Base-by-base conservation (phyloP, 1,284 basidiomycete species). In the Microstroma glucosiphilum region DNA sequence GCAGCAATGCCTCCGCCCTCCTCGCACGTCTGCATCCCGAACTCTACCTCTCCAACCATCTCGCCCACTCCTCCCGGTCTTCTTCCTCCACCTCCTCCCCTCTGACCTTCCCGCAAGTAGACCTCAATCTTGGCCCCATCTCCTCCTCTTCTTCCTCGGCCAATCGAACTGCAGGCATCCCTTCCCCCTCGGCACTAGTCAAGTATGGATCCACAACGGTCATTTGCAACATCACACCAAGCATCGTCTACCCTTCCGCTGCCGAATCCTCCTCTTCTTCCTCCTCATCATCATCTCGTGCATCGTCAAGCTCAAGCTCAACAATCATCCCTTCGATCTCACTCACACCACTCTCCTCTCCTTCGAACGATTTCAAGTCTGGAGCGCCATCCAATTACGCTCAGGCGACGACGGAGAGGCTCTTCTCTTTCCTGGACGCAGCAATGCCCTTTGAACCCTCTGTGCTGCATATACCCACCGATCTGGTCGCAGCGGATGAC, bases 221-320 rank as follows among this genome's bases (percentile, higher is more conserved):
- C 51, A 54, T 54, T 21, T 54, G 51, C 51, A 54, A 26, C 51
- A 54, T 54, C 51, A 54, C 51, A 13, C 21, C 51, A 6, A 54
- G 51, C 51, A 54, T 54, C 25, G 51, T 54, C 15, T 25, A 17
- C 51, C 17, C 21, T 12, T 48, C 51, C 17, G 51, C 51, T 25
- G 51, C 51, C n/a, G 15, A 17, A 21, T 15, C 25, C 21, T 54
- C 51, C 26, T 23, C 51, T 54, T 26, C 51, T 8, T 54, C 51
- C 15, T 51, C 49, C 17, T n/a, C n/a, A n/a, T 37, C 30, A 23
- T 23, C 25, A 6, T 54, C 51, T 19, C n/a, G 21, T 19, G 21
- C 51, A 23, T 54, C 51, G 2, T 17, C 51, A 54, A 19, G 17
- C 15, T 25, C n/a, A 2, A 19, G 17, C 13, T 54, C 51, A 7